Base-by-base conservation (phyloP, 345 rosid genomes). In the Camelina neglecta region DNA sequence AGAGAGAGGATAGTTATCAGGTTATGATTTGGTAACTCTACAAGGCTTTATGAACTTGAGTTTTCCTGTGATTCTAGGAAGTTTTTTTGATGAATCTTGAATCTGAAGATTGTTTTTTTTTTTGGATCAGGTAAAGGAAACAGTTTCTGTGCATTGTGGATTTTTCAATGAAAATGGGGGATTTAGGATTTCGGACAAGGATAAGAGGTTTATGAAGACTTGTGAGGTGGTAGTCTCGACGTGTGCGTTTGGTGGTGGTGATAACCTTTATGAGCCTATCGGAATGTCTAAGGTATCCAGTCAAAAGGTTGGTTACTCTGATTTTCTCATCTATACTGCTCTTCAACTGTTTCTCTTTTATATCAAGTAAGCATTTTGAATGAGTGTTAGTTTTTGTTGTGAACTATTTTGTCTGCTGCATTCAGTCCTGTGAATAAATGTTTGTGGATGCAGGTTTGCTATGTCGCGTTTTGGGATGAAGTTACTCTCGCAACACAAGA, bases 241-340 rank as follows among this genome's bases (percentile, higher is more conserved):
- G 33, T 94, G 96, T 86, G 89, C 97, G 4, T 94, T 94, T 82
- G 98, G 98, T 54, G 98, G 98, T 71, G 98, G 98, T 50, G 98
- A 94, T 84, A 86, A 89, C 75, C 98, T 94, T 77, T 89, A 92
- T 79, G 87, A 92, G 67, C 98, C 98, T 65, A 94, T 94, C 77
- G 97, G 95, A 79, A 90, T 90, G 92, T 78, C 87, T 8, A 77
- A 86, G 47, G 78, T 88, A 57, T 87, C 98, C 5, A 76, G 79
- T 77, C 75, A 70, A 76, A 94, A 89, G 93, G 98, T 93, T 79
- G 65, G 87, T 65, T 31, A 71, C 15, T 18, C 18, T 18, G 18
- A 18, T 18, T 18, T 18, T 18, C 18, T 18, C 18, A 18, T 18
- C 18, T 18, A 18, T 18, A 18, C 18, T 18, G 18, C 18, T 36